phyloP scores from a whole-genome alignment of 1,284 basidiomycete species.

The Ustilago vetiveriae region DNA sequence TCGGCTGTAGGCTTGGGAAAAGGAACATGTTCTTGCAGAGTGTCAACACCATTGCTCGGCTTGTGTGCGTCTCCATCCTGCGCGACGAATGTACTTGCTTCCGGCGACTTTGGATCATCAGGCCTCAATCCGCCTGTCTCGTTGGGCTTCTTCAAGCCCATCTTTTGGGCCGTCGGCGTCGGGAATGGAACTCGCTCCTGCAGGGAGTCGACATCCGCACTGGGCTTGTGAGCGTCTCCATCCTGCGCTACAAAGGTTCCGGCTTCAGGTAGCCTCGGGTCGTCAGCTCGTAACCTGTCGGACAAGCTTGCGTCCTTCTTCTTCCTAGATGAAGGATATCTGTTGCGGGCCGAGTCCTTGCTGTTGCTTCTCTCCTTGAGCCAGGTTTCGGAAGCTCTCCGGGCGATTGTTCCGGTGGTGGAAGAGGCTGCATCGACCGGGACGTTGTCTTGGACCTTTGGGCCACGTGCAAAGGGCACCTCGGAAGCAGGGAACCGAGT shows the following conservation, averaged over 20 bases:
- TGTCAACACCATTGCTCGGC: neutral
- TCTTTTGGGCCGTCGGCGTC: conserved; percentile 8
- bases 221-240: conserved; percentile 4
- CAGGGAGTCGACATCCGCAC: neutral
- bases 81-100: conserved; percentile 20
- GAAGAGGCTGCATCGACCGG: neutral
- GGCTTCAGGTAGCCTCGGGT: conserved; percentile 20
- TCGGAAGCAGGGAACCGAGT: neutral
- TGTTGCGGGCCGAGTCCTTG: neutral
- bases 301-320: neutral
- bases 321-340: neutral
- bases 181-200: conserved; percentile 26
- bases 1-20: conserved; percentile 13
- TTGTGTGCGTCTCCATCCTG: conserved; percentile 12
- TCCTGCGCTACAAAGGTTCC: conserved; percentile 21
- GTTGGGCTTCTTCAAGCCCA: conserved; percentile 17
- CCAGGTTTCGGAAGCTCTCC: neutral
- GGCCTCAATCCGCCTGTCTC: neutral
- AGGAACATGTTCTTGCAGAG: conserved; percentile 11
- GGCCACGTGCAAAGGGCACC: neutral
- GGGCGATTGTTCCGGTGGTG: neutral
- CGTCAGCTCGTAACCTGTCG: conserved; percentile 5
- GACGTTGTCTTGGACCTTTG: neutral
- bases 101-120: conserved; percentile 14
- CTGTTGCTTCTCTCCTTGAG: neutral